Conservation (phyloP, 768 basidiomycete species). For the Gymnopilus dilepis region DNA sequence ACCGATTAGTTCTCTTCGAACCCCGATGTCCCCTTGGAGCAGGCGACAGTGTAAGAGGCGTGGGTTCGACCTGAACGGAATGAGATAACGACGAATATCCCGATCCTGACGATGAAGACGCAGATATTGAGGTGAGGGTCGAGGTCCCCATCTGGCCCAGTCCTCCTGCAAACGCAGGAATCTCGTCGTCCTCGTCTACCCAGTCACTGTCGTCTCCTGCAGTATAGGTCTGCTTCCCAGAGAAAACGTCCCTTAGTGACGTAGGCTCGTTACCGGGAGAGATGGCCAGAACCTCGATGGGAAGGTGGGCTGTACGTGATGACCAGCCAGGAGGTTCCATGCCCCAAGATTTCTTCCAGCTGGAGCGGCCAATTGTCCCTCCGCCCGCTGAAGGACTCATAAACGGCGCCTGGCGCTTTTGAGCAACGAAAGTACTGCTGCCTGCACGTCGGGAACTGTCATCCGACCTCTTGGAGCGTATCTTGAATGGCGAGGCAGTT, state of each 20-base stretch:
- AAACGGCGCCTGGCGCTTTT: slow-evolving; percentile 81
- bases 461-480: slow-evolving; percentile 55
- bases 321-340: slow-evolving; percentile 88
- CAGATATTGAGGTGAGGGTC: slow-evolving; percentile 27
- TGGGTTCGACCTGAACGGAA: slow-evolving; percentile 37
- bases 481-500: slow-evolving; percentile 67
- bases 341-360: slow-evolving; percentile 93
- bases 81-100: slow-evolving; percentile 3
- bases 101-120: slow-evolving; percentile 9
- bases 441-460: slow-evolving; percentile 40
- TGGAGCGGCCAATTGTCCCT: slow-evolving; percentile 62
- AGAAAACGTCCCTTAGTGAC: slow-evolving; percentile 80
- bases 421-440: slow-evolving; percentile 70
- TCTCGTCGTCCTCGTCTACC: slow-evolving; percentile 88
- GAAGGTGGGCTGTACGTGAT: slow-evolving; percentile 64
- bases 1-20: slow-evolving; percentile 40
- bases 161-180: slow-evolving; percentile 75
- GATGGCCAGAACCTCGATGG: slow-evolving; percentile 80
- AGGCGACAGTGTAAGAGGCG: slow-evolving; percentile 53
- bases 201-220: slow-evolving; percentile 83
- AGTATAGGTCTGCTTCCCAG: slow-evolving; percentile 59
- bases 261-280: slow-evolving; percentile 55
- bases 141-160: slow-evolving; percentile 65
- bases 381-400: slow-evolving; percentile 52
- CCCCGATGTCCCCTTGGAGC: slow-evolving; percentile 54